phyloP scores from a whole-genome alignment of 2,329 filamentous ascomycete species.

The Venturia pyrina region DNA sequence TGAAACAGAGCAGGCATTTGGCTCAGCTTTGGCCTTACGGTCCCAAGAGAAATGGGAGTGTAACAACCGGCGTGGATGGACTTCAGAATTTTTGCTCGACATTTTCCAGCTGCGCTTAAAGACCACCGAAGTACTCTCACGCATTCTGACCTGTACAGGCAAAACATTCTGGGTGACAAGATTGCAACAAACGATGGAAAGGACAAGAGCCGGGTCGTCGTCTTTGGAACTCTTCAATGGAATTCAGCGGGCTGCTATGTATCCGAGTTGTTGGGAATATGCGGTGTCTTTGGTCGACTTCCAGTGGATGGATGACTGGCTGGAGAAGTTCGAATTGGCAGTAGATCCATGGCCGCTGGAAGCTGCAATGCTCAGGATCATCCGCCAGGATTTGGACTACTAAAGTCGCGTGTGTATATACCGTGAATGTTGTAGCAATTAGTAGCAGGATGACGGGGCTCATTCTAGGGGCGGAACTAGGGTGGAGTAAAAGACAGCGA shows the following conservation, averaged over 20 bases:
- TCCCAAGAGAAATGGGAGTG: not conserved
- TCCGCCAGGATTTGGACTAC: constrained; percentile 1
- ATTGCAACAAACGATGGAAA: not conserved
- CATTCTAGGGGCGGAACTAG: no score
- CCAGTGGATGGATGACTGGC: constrained; percentile 13
- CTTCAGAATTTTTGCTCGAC: not conserved
- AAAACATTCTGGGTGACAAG: not conserved
- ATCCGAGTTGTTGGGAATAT: constrained; percentile 13
- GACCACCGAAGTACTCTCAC: not conserved
- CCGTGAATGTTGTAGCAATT: not conserved
- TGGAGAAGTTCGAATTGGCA: constrained; percentile 8
- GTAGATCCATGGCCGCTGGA: constrained; percentile 4
- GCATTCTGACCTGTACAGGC: constrained; percentile 1
- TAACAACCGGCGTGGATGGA: not conserved
- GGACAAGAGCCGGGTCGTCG: not conserved
- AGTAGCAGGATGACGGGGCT: no score
- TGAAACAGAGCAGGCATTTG: not conserved
- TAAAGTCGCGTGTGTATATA: not conserved
- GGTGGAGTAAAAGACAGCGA: no score
- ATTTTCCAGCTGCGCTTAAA: constrained; percentile 1
- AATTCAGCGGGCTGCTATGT: constrained; percentile 12
- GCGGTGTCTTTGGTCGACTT: constrained; percentile 16
- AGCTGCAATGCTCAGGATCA: not conserved
- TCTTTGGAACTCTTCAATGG: constrained; percentile 10
- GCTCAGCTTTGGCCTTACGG: not conserved